Evolutionary conservation across 2,329 filamentous ascomycete species (phyloP).

Genomic region (Aspergillus brasiliensis): DNA sequence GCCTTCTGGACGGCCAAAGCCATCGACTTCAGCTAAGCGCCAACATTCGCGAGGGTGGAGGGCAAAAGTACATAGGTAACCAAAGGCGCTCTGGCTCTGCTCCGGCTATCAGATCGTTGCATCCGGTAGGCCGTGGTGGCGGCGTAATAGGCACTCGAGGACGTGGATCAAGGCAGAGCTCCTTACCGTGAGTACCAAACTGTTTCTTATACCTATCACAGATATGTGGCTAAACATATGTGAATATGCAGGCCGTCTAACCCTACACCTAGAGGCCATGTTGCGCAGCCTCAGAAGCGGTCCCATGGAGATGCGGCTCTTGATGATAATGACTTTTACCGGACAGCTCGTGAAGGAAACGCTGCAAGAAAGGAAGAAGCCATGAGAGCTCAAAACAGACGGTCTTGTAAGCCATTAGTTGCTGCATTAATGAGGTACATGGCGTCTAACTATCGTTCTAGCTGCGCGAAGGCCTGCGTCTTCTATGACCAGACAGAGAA

Average conservation of each 20-base stretch:
- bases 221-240: neutral
- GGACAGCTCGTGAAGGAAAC: neutral
- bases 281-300: neutral
- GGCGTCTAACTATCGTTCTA: neutral
- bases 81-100: constrained; percentile 5
- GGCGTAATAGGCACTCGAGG: constrained; percentile 27
- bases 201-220: neutral
- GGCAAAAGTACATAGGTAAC: constrained; percentile 14
- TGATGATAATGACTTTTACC: constrained; percentile 14
- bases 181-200: neutral
- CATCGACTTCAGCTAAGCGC: constrained; percentile 37
- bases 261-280: constrained; percentile 7
- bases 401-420: neutral
- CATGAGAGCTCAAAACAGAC: constrained; percentile 2
- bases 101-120: constrained; percentile 3
- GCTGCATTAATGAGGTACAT: neutral
- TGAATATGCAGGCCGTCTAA: neutral
- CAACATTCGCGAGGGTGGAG: constrained; percentile 21
- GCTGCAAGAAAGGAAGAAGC: neutral
- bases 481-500: neutral
- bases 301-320: constrained; percentile 24
- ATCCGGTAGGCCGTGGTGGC: constrained; percentile 25
- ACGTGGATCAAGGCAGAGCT: constrained; percentile 8
- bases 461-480: neutral
- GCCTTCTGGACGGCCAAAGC: constrained; percentile 41